These are phyloP conservation scores for Gigaspora rosea DNA, from an alignment of 192 early-diverging fungal species.

Conservation along the genomic window DNA sequence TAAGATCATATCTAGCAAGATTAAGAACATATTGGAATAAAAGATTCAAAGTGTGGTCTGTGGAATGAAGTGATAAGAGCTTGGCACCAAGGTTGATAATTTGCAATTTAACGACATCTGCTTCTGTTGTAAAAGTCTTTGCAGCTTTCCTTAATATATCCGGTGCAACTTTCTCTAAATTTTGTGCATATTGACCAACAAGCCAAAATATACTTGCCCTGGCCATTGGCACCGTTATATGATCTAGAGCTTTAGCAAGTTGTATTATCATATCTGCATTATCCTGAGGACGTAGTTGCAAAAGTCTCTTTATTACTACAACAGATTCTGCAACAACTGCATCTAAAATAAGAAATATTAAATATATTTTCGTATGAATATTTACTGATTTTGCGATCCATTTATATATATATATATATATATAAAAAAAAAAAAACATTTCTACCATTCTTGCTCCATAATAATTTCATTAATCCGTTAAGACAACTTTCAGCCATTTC, in stretches of 20 bases:
- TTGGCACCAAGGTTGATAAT: slow-evolving; percentile 81
- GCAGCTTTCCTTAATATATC: slow-evolving; percentile 81
- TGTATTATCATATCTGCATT: slow-evolving; percentile 52
- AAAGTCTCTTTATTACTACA: slow-evolving; percentile 68
- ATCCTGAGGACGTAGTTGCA: slow-evolving; percentile 58
- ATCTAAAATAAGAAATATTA: slow-evolving; percentile 46
- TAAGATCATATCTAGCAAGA: slow-evolving; percentile 85
- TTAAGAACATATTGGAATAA: slow-evolving; percentile 79
- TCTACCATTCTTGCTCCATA: slow-evolving; percentile 58
- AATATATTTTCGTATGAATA: no score
- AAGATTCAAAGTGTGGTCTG: slow-evolving; percentile 43
- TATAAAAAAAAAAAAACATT: slow-evolving; percentile 19
- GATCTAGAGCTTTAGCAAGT: slow-evolving; percentile 62
- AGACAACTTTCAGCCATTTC: slow-evolving; percentile 57
- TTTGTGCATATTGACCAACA: slow-evolving; percentile 75
- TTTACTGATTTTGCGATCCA: no score
- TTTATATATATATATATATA: no score
- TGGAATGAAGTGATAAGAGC: slow-evolving; percentile 53
- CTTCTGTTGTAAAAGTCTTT: slow-evolving; percentile 61
- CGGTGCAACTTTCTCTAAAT: slow-evolving; percentile 66
- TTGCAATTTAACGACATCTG: slow-evolving; percentile 75
- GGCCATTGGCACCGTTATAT: slow-evolving; percentile 70
- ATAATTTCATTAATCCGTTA: slow-evolving; percentile 55
- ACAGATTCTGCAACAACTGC: slow-evolving; percentile 74
- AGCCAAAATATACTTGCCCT: slow-evolving; percentile 86